Evolutionary conservation across 129 eudicot species (phyloP), one percentile per base, ranked within the genome.

Genomic region (Flaveria trinervia): DNA sequence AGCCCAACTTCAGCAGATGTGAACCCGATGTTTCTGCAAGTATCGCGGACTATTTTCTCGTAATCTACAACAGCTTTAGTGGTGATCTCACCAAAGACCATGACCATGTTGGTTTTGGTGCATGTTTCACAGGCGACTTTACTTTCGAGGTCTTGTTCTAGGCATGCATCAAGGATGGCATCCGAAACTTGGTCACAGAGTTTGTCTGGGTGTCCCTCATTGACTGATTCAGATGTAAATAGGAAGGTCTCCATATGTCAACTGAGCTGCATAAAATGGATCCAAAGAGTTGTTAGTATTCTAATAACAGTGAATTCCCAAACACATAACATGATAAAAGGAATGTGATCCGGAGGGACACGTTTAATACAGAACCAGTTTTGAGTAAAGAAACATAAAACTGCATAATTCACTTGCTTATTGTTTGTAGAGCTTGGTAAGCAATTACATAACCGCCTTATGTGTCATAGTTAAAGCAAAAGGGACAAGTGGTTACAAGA

Each of bases 151-250:
- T 88, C 92, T 71, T 88, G 89, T 71, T 85, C 89, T 14, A 88
- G 66, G 84, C 89, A 88, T 44, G 92, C 92, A 48, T 88, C 92
- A 43, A 88, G 89, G 36, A 88, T 85, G 77, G 92, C 87, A 15
- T 88, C 89, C 0, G 92, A 83, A 64, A 88, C 86, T 81, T 88
- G 92, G 78, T 88, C 92, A 14, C 89, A 85, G 18, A 88, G 87
- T 79, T 88, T 88, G 89, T 88, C 92, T 5, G 87, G 92, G 75
- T 85, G 89, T 9, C 92, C 92, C 76, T 85, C 89, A 25, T 88
- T 88, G 67, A 88, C 89, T 5, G 92, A 85, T 68, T 88, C 92
- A 1, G 89, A 88, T 79, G 92, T 88, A 86, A 88, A 88, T 2
- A 88, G 86, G 79, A 88, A 88, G 87, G 92, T 88, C 20, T 88